Evolutionary conservation across 805 yeast species (phyloP).

Genomic region (Cyberlindnera meyerae): DNA sequence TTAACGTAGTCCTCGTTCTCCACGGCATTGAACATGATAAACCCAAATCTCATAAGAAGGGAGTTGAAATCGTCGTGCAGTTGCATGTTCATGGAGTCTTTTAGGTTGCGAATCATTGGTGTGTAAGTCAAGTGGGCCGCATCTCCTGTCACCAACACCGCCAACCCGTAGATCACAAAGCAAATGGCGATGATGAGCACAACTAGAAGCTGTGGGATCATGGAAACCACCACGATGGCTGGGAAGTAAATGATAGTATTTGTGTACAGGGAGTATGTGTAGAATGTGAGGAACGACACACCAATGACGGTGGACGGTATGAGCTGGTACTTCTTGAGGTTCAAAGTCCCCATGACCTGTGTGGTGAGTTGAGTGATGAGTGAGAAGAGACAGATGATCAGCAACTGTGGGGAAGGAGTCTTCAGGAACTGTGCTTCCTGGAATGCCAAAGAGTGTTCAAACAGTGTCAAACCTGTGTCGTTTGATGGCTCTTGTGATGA

Average conservation of each 20-base stretch:
- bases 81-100: slow-evolving; percentile 34
- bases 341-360: slow-evolving; percentile 57
- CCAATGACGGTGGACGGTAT: slow-evolving; percentile 62
- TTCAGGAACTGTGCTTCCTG: slow-evolving; percentile 57
- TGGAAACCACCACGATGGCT: slow-evolving; percentile 49
- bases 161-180: slow-evolving; percentile 46
- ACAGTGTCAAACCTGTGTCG: slow-evolving; percentile 66
- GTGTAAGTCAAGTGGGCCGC: slow-evolving; percentile 28
- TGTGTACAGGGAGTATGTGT: slow-evolving; percentile 34
- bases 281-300: slow-evolving; percentile 43
- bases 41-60: slow-evolving; percentile 53
- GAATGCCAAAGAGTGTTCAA: slow-evolving; percentile 72
- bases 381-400: slow-evolving; percentile 50
- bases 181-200: slow-evolving; percentile 48
- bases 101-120: slow-evolving; percentile 33
- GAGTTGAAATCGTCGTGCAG: slow-evolving; percentile 63
- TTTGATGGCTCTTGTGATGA: slow-evolving; percentile 52
- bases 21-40: slow-evolving; percentile 61
- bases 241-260: slow-evolving; percentile 49
- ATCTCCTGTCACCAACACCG: slow-evolving; percentile 52
- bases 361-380: slow-evolving; percentile 53
- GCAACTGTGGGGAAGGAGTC: slow-evolving; percentile 49
- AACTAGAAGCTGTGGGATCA: slow-evolving; percentile 62
- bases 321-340: slow-evolving; percentile 50
- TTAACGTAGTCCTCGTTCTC: slow-evolving; percentile 61